phyloP scores from a whole-genome alignment of 768 basidiomycete species.

The Tricholoma sp. region DNA sequence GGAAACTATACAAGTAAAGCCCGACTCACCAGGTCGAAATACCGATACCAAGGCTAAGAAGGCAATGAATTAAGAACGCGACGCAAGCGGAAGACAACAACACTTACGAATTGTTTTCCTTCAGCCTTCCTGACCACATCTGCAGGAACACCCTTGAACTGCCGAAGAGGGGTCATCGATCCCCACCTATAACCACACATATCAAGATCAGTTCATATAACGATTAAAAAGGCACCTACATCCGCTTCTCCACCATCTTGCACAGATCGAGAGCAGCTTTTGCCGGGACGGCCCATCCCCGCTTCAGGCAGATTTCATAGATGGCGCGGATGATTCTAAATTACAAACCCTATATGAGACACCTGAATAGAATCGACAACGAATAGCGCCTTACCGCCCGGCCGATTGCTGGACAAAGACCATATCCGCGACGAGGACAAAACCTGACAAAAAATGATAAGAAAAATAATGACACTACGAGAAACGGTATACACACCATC shows the following conservation, averaged over 20 bases:
- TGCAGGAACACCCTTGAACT: conserved; percentile 86
- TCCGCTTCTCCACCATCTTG: conserved; percentile 90
- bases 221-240: conserved; percentile 40
- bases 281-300: conserved; percentile 96
- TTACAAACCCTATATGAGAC: background rate
- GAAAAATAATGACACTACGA: too few relatives aligned
- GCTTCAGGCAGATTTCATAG: conserved; percentile 95
- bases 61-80: background rate
- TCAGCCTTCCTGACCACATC: conserved; percentile 90
- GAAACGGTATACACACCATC: conserved; percentile 51
- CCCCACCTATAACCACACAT: conserved; percentile 66
- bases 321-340: conserved; percentile 89
- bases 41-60: conserved; percentile 50
- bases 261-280: conserved; percentile 88
- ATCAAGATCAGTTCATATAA: background rate
- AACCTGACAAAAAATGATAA: conserved; percentile 37
- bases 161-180: conserved; percentile 94
- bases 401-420: conserved; percentile 98
- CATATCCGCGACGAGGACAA: conserved; percentile 86
- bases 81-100: background rate
- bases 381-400: conserved; percentile 53
- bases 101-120: conserved; percentile 90
- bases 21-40: conserved; percentile 73
- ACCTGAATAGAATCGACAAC: background rate
- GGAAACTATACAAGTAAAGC: background rate